Base-by-base conservation (phyloP, 495 filamentous ascomycete genomes). In the Annulohypoxylon bovei region DNA sequence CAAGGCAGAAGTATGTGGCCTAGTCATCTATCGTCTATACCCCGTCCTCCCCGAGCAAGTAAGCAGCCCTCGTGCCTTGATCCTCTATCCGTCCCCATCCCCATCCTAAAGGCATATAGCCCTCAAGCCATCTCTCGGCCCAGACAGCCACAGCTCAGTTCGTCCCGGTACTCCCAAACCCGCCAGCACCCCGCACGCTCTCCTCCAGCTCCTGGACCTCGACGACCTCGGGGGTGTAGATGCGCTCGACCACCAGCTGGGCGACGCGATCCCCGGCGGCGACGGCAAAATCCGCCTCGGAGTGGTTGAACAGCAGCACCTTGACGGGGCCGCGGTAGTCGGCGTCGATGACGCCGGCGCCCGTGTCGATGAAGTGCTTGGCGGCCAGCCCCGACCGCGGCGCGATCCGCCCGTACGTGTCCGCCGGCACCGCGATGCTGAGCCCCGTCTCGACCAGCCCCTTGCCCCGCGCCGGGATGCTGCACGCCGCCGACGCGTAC, bases 311-410 rank as follows among this genome's bases (percentile, higher is more conserved):
- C 39, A 99, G 86, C 72, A 99, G 83, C 20, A 99, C 91, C 84
- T 94, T 97, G 68, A 99, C 90, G 66, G 91, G 92, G 16, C 95
- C 95, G 23, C 95, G 88, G 84, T 99, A 99, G 78, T 99, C 95
- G 6, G 94, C 93, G 82, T 99, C 95, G 76, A 99, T 97, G 56
- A 99, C 95, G 32, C 95, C 95, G 2, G 95, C 95, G 61, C 95
- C 93, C 1, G 91, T 92, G 78, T 97, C 93, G 78, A 99, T 98
- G 83, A 92, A 93, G 82, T 97, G 88, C 81, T 98, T 98, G 44
- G 90, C 85, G 3, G 95, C 95, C 61, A 99, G 90, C 37, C 95
- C 95, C 50, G 91, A 95, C 54, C 95, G 90, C 28, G 95, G 95
- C 11, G 95, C 95, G 53, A 99, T 86, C 37, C 95, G 90, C 63